Percentiles rank a stretch among this genome's conserved stretches.
phyloP scores from a whole-genome alignment of 2,329 filamentous ascomycete species.

The Knoxdaviesia capensis region DNA sequence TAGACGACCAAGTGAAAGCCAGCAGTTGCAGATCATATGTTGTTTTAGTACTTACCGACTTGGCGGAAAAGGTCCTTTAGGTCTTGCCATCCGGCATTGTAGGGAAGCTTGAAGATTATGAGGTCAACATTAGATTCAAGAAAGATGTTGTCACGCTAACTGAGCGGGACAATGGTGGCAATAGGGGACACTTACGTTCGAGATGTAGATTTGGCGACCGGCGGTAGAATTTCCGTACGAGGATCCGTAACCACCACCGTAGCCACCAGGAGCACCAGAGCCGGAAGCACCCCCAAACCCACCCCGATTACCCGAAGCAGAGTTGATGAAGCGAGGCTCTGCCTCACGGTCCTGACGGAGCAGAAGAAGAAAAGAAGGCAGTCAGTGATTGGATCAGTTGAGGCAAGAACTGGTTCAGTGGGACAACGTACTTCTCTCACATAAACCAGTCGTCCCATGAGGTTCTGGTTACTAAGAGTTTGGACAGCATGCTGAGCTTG shows the following conservation, averaged over 20 bases:
- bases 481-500: constrained; percentile 96
- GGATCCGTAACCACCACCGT: constrained; percentile 29
- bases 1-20: background rate
- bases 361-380: background rate
- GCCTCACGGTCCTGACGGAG: constrained; percentile 71
- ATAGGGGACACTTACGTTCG: constrained; percentile 62
- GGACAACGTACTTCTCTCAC: constrained; percentile 64
- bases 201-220: constrained; percentile 85
- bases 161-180: constrained; percentile 2
- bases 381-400: background rate
- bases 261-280: constrained; percentile 19
- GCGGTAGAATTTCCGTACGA: constrained; percentile 12
- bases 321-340: constrained; percentile 83
- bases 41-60: constrained; percentile 49
- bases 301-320: constrained; percentile 34
- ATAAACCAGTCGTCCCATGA: constrained; percentile 97
- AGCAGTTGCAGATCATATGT: background rate
- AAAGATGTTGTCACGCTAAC: background rate
- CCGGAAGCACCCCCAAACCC: constrained; percentile 21
- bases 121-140: constrained; percentile 10
- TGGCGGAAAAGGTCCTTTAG: constrained; percentile 97
- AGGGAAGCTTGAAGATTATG: constrained; percentile 52
- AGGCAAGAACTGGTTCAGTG: background rate
- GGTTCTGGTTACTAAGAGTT: constrained; percentile 95
- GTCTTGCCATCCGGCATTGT: constrained; percentile 96